phyloP scores from a whole-genome alignment of 129 eudicot species.

The Pulicaria dysenterica region DNA sequence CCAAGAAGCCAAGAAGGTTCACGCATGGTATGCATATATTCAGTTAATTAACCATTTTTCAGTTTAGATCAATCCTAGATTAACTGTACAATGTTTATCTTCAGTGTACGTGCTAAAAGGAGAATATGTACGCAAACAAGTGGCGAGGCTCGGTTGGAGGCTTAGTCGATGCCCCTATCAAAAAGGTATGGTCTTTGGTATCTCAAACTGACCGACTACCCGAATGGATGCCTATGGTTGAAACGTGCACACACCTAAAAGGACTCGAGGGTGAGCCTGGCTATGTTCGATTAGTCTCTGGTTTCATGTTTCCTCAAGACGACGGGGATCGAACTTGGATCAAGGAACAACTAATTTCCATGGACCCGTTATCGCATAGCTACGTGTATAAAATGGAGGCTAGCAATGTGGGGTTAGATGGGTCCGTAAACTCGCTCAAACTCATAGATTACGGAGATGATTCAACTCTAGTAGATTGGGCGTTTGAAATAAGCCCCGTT shows the following conservation, averaged over 20 bases:
- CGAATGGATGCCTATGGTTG: slow-evolving; percentile 88
- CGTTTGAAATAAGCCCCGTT: slow-evolving; percentile 55
- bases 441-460: slow-evolving; percentile 57
- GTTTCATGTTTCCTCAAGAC: slow-evolving; percentile 74
- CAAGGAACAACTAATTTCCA: slow-evolving; percentile 55
- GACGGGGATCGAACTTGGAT: slow-evolving; percentile 83
- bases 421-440: slow-evolving; percentile 57
- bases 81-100: background rate
- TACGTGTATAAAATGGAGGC: slow-evolving; percentile 56
- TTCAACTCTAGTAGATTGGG: slow-evolving; percentile 68
- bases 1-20: background rate
- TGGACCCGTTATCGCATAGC: slow-evolving; percentile 44
- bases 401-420: slow-evolving; percentile 78
- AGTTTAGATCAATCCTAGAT: background rate
- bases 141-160: slow-evolving; percentile 76
- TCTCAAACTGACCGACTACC: slow-evolving; percentile 47
- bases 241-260: slow-evolving; percentile 56
- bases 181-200: slow-evolving; percentile 61
- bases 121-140: slow-evolving; percentile 16
- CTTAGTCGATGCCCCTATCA: slow-evolving; percentile 65
- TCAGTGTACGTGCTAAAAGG: slow-evolving; percentile 18
- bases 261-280: slow-evolving; percentile 67
- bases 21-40: slow-evolving; percentile 11
- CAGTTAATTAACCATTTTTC: background rate
- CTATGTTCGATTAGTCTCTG: slow-evolving; percentile 66